Conservation (phyloP, 345 rosid genomes). For the Turnera subulata region DNA sequence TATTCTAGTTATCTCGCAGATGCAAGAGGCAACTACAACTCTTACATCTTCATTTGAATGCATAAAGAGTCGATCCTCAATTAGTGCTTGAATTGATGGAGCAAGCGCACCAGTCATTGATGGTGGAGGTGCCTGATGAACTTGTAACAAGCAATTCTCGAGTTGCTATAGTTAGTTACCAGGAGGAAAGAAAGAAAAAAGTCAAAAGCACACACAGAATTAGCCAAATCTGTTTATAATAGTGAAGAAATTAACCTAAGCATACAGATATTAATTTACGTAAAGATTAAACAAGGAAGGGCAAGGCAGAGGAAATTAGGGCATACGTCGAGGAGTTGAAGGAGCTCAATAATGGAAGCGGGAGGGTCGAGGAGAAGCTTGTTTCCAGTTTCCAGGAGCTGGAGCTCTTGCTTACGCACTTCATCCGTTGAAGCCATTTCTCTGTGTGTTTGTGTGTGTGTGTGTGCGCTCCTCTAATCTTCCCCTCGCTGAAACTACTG, state of each 20-base stretch:
- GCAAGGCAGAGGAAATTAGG: not conserved
- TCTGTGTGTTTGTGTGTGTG: not conserved
- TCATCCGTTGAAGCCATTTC: constrained; percentile 53
- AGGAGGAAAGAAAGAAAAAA: too few species aligned
- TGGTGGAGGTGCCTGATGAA: constrained; percentile 49
- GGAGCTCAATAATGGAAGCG: constrained; percentile 61
- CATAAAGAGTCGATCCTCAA: constrained; percentile 41
- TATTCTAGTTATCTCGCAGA: constrained; percentile 63
- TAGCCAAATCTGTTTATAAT: too few species aligned
- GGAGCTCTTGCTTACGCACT: constrained; percentile 65
- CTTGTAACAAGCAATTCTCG: constrained; percentile 41
- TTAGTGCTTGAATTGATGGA: constrained; percentile 49
- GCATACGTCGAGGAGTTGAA: constrained; percentile 77
- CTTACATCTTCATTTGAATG: constrained; percentile 58
- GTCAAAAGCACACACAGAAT: not conserved
- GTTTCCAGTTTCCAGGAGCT: constrained; percentile 64
- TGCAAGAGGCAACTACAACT: constrained; percentile 64
- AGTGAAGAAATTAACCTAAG: too few species aligned
- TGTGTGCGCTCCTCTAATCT: too few species aligned
- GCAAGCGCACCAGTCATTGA: constrained; percentile 40
- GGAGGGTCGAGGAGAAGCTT: constrained; percentile 72
- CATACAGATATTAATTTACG: too few species aligned
- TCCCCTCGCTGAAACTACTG: too few species aligned
- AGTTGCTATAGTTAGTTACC: constrained; percentile 44
- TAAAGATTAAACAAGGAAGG: not conserved